phyloP scores from a whole-genome alignment of 192 early-diverging fungal genomes.

The Martensiomyces pterosporus region DNA sequence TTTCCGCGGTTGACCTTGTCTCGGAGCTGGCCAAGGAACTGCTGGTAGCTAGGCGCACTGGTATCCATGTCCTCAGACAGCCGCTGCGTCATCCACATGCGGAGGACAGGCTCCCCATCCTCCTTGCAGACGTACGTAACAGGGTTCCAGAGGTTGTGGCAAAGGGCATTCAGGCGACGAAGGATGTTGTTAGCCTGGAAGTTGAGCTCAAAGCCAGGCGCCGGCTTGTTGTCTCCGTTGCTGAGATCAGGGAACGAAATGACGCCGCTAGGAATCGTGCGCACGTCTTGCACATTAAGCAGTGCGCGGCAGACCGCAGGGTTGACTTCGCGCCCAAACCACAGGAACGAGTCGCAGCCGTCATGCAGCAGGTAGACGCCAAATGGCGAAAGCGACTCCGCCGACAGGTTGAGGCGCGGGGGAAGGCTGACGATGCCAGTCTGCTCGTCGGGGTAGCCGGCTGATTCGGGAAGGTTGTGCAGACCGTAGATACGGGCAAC shows the following conservation, averaged over 20 bases:
- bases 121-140: slow-evolving; percentile 85
- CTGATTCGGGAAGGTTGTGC: slow-evolving; percentile 68
- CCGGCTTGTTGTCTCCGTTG: slow-evolving; percentile 58
- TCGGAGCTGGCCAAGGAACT: slow-evolving; percentile 69
- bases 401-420: slow-evolving; percentile 69
- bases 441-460: slow-evolving; percentile 33
- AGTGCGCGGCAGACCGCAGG: slow-evolving; percentile 72
- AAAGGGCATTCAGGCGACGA: slow-evolving; percentile 62
- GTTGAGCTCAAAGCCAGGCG: slow-evolving; percentile 67
- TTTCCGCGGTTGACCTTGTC: slow-evolving; percentile 62
- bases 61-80: slow-evolving; percentile 91
- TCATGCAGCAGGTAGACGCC: slow-evolving; percentile 87
- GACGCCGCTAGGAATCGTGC: slow-evolving; percentile 51
- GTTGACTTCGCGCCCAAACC: slow-evolving; percentile 76
- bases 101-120: slow-evolving; percentile 78
- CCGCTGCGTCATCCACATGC: slow-evolving; percentile 81
- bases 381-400: slow-evolving; percentile 78
- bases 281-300: slow-evolving; percentile 51
- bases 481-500: slow-evolving; percentile 81
- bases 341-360: slow-evolving; percentile 80
- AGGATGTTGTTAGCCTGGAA: slow-evolving; percentile 72
- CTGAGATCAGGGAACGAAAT: slow-evolving; percentile 72
- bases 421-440: slow-evolving; percentile 71
- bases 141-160: slow-evolving; percentile 68
- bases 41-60: slow-evolving; percentile 69